Evolutionary conservation across 371 early-diverging fungal genomes (phyloP).

Genomic region (Rhizopus sp.): DNA sequence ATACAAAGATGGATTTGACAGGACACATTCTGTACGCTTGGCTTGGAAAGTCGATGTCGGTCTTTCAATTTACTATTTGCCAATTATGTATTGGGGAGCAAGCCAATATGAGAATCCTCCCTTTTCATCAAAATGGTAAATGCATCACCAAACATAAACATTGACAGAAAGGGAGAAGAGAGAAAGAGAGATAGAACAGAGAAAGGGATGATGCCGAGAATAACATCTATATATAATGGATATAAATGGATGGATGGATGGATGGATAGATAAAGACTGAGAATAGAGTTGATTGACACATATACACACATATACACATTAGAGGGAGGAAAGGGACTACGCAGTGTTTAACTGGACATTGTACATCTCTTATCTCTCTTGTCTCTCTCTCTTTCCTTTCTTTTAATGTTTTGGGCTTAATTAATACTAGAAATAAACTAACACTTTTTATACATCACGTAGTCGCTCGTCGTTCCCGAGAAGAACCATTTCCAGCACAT

Average conservation of each 20-base stretch:
- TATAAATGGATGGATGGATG: conserved; percentile 18
- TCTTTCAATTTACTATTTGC: no score
- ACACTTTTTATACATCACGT: conserved; percentile 13
- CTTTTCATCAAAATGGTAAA: conserved; percentile 8
- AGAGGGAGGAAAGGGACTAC: no score
- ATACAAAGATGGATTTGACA: no score
- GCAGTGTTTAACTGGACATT: no score
- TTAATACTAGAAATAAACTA: neutral
- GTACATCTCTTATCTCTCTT: neutral
- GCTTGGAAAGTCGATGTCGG: no score
- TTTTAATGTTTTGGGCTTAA: neutral
- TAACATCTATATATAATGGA: no score
- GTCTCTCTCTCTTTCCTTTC: neutral
- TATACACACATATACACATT: no score
- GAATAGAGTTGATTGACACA: no score
- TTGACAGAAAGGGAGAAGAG: neutral
- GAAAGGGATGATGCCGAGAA: conserved; percentile 1
- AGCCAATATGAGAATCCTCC: neutral
- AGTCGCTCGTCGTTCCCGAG: conserved; percentile 91
- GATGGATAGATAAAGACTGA: conserved; percentile 11
- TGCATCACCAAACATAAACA: neutral
- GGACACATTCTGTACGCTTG: no score
- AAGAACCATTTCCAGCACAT: conserved; percentile 95
- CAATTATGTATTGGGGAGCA: no score
- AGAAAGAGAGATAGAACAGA: neutral